Evolutionary conservation across 2,329 filamentous ascomycete genomes (phyloP).

Genomic region (Pezicula radicicola): DNA sequence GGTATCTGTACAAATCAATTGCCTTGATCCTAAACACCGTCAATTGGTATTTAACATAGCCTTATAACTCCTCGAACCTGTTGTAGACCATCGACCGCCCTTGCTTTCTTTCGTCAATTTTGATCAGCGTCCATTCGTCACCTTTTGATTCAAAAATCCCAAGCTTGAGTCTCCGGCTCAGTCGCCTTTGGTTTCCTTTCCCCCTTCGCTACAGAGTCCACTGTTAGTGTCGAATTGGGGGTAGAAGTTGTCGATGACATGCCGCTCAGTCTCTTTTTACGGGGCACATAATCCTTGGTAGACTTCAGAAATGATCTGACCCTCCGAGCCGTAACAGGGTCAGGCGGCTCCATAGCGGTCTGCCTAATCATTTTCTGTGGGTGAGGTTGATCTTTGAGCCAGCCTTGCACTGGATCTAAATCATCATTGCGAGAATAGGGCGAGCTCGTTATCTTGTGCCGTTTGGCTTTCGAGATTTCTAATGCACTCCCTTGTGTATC

Average conservation of each 20-base stretch:
- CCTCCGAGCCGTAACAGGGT: background rate
- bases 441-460: background rate
- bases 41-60: too few species aligned
- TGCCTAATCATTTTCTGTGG: background rate
- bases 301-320: constrained; percentile 7
- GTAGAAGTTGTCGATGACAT: constrained; percentile 5
- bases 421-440: background rate
- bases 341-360: background rate
- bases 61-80: background rate
- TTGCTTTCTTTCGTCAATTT: background rate
- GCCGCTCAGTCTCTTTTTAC: constrained; percentile 18
- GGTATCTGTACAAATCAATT: too few species aligned
- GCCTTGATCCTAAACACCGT: too few species aligned
- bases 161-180: constrained; percentile 14
- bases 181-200: background rate
- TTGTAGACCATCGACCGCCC: background rate
- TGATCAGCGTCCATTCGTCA: background rate
- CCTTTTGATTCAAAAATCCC: constrained; percentile 2
- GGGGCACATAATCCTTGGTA: constrained; percentile 13
- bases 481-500: background rate
- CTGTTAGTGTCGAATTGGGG: constrained; percentile 6
- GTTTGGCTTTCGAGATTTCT: background rate
- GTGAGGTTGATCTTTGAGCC: background rate
- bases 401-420: background rate
- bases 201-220: constrained; percentile 8